Evolutionary conservation across 495 filamentous ascomycete genomes (phyloP), one percentile per base, ranked within the genome.

Genomic region (Aspergillus asperescens): DNA sequence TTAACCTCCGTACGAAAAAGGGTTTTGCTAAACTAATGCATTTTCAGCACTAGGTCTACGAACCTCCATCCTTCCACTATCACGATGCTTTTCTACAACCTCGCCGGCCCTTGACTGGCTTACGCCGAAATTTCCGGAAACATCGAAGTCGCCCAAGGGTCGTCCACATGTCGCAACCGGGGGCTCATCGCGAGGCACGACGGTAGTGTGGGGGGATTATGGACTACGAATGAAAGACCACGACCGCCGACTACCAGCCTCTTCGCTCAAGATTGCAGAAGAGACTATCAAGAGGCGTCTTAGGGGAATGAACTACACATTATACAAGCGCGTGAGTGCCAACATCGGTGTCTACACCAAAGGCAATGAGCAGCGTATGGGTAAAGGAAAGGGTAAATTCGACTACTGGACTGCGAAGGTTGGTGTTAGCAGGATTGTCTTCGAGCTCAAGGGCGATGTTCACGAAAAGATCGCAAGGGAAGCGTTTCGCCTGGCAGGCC

Each of bases 341-440:
- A 96, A 90, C 67, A 87, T 95, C 54, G 92, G 90, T 62, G 93
- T 99, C 10, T 99, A 90, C 72, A 87, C 88, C 47, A 90, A 84
- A 67, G 93, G 93, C 22, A 97, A 97, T 62, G 93, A 99, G 69
- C 85, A 84, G 58, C 85, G 94, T 77, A 99, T 99, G 93, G 94
- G 93, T 70, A 97, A 95, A 75, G 93, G 93, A 67, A 99, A 97
- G 73, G 93, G 93, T 58, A 85, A 82, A 56, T 96, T 97, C 69
- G 93, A 97, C 70, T 88, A 93, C 72, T 99, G 93, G 93, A 88
- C 92, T 23, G 77, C 85, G 13, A 83, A 91, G 61, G 81, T 96
- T 54, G 82, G 88, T 10, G 87, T 96, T 50, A 92, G 85, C 68
- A 85, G 88, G 66, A 78, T 99, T 32, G 75, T 97, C 13, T 89